phyloP scores from a whole-genome alignment of 2,329 filamentous ascomycete genomes.

The Alternaria ventricosa region DNA sequence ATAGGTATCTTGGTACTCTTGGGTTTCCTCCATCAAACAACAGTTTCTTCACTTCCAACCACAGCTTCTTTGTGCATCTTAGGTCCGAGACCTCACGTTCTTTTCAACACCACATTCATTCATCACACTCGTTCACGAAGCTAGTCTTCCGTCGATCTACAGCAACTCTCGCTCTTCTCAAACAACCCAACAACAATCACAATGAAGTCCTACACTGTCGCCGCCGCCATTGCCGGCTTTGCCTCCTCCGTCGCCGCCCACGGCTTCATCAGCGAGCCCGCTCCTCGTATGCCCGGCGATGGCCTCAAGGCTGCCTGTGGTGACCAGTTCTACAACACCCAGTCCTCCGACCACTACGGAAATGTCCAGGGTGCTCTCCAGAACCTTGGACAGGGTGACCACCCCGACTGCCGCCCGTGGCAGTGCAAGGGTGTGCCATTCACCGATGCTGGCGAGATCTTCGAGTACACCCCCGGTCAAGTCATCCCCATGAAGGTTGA shows the following conservation, averaged over 20 bases:
- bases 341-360: slow-evolving; percentile 61
- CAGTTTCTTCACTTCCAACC: slow-evolving; percentile 30
- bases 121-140: slow-evolving; percentile 37
- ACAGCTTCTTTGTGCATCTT: slow-evolving; percentile 34
- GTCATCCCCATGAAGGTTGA: slow-evolving; percentile 55
- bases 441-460: slow-evolving; percentile 59
- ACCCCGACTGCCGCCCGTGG: slow-evolving; percentile 62
- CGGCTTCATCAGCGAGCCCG: slow-evolving; percentile 59
- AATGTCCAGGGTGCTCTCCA: slow-evolving; percentile 65
- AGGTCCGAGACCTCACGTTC: slow-evolving; percentile 51
- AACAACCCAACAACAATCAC: slow-evolving; percentile 30
- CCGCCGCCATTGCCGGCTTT: slow-evolving; percentile 52
- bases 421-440: slow-evolving; percentile 66
- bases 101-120: slow-evolving; percentile 37
- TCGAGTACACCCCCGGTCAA: slow-evolving; percentile 60
- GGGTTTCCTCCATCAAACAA: slow-evolving; percentile 20
- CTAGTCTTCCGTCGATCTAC: slow-evolving; percentile 40
- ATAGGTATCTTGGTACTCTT: slow-evolving; percentile 19
- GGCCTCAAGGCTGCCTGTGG: slow-evolving; percentile 62
- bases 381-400: slow-evolving; percentile 47
- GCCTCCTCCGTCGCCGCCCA: slow-evolving; percentile 59
- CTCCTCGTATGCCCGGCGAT: slow-evolving; percentile 57
- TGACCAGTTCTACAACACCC: slow-evolving; percentile 61
- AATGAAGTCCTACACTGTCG: slow-evolving; percentile 54
- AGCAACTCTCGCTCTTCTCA: slow-evolving; percentile 14